A percentile compares a stretch with the other conserved stretches of the same genome.
Conservation (phyloP, 768 basidiomycete species). For the Austroboletus eburneus region DNA sequence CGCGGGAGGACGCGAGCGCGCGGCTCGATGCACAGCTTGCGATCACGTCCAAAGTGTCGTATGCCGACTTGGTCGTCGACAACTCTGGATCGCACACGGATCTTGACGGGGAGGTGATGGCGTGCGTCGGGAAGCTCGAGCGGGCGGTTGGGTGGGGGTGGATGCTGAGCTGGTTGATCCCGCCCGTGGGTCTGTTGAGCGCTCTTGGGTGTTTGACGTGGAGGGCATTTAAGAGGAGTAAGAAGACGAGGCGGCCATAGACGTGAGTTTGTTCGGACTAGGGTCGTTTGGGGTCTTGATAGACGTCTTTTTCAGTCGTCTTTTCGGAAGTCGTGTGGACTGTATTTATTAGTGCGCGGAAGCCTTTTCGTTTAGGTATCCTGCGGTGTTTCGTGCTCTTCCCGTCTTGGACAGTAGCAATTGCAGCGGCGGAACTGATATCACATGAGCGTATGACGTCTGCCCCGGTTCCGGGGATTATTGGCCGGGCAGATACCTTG, state of each 20-base stretch:
- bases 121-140: conserved; percentile 41
- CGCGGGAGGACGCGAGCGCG: conserved; percentile 61
- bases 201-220: conserved; percentile 39
- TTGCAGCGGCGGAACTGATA: too few species aligned
- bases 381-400: too few species aligned
- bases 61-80: conserved; percentile 84
- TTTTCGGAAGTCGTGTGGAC: too few species aligned
- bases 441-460: too few species aligned
- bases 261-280: too few species aligned
- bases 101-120: conserved; percentile 44
- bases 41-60: conserved; percentile 72
- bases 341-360: too few species aligned
- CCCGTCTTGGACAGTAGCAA: too few species aligned
- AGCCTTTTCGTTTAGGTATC: too few species aligned
- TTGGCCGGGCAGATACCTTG: too few species aligned
- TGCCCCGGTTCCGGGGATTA: too few species aligned
- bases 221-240: conserved; percentile 28
- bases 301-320: too few species aligned
- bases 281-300: too few species aligned
- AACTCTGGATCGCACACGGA: conserved; percentile 78
- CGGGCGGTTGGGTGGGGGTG: conserved; percentile 53
- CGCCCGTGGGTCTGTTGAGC: conserved; percentile 49
- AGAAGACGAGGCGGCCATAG: conserved; percentile 1
- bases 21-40: conserved; percentile 80
- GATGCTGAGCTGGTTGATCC: conserved; percentile 59